These are phyloP conservation scores for Arachnomyces sp. DNA, from an alignment of 2,329 filamentous ascomycete genomes.

Conservation along the genomic window DNA sequence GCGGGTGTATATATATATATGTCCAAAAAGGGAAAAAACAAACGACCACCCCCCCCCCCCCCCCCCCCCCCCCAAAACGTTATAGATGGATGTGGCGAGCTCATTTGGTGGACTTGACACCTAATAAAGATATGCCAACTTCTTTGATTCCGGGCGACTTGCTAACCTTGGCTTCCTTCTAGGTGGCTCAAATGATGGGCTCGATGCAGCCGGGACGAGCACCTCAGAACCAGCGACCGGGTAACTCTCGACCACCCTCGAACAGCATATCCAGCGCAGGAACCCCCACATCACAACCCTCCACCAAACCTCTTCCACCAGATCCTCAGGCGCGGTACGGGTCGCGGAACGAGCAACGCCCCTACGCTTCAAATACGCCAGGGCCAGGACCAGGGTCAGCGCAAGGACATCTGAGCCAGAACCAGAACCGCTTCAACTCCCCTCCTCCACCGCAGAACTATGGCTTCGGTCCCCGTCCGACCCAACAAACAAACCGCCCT, in stretches of 20 bases:
- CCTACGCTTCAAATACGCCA: conserved; percentile 1
- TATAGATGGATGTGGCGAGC: conserved; percentile 13
- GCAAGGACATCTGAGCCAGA: conserved; percentile 35
- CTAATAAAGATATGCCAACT: background rate
- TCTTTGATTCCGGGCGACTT: background rate
- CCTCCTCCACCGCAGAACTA: conserved; percentile 40
- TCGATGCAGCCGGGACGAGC: conserved; percentile 25
- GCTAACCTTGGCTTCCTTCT: conserved; percentile 3
- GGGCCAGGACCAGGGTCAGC: background rate
- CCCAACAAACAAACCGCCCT: conserved; percentile 46
- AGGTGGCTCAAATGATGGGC: conserved; percentile 40
- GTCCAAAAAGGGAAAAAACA: no score
- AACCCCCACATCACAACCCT: conserved; percentile 5
- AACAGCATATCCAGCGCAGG: conserved; percentile 13
- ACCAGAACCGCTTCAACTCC: conserved; percentile 33
- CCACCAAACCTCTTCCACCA: background rate
- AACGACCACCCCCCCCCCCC: no score
- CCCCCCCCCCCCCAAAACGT: no score
- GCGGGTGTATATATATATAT: no score
- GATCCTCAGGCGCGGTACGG: conserved; percentile 33
- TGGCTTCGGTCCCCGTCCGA: conserved; percentile 43
- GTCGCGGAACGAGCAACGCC: conserved; percentile 6
- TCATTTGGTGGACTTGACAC: background rate
- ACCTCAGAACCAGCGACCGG: conserved; percentile 8
- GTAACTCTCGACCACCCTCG: conserved; percentile 6